phyloP scores from a whole-genome alignment of 2,329 filamentous ascomycete genomes.

The Volutella citrinella region DNA sequence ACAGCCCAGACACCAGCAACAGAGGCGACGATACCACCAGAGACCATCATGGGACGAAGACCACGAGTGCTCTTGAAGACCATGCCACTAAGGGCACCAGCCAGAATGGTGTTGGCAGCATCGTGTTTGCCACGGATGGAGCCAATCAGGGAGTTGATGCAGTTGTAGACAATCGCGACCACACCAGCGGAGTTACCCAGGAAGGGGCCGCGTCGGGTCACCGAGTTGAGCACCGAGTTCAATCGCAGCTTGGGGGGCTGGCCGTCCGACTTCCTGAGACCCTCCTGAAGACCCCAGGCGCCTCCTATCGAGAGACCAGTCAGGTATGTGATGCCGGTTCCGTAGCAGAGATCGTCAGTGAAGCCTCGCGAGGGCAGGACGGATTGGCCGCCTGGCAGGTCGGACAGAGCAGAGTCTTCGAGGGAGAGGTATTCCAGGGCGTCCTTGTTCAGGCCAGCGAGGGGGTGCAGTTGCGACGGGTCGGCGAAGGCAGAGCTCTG shows the following conservation, averaged over 20 bases:
- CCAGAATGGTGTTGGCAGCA: conserved; percentile 79
- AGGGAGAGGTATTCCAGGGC: conserved; percentile 92
- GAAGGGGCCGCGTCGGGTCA: conserved; percentile 91
- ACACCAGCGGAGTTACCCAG: conserved; percentile 95
- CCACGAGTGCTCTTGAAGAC: conserved; percentile 96
- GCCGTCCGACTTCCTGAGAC: conserved; percentile 71
- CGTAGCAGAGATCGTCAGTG: conserved; percentile 97
- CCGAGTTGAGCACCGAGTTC: conserved; percentile 91
- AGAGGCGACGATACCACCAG: conserved; percentile 81
- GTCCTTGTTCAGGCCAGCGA: conserved; percentile 89
- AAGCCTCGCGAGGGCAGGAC: conserved; percentile 93
- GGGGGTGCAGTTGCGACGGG: conserved; percentile 83
- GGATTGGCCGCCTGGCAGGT: conserved; percentile 81
- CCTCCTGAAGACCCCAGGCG: conserved; percentile 89
- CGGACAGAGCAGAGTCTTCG: conserved; percentile 85
- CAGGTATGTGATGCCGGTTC: conserved; percentile 91
- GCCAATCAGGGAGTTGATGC: conserved; percentile 81
- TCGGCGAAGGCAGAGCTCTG: conserved; percentile 75
- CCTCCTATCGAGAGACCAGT: conserved; percentile 83
- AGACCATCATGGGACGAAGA: conserved; percentile 88
- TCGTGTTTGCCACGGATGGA: conserved; percentile 83
- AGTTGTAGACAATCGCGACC: conserved; percentile 94
- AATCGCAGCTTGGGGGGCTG: conserved; percentile 86
- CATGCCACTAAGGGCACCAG: conserved; percentile 85
- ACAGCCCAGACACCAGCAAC: conserved; percentile 90